Conservation (phyloP, 2,329 filamentous ascomycete genomes). For the Seiridium unicorne region DNA sequence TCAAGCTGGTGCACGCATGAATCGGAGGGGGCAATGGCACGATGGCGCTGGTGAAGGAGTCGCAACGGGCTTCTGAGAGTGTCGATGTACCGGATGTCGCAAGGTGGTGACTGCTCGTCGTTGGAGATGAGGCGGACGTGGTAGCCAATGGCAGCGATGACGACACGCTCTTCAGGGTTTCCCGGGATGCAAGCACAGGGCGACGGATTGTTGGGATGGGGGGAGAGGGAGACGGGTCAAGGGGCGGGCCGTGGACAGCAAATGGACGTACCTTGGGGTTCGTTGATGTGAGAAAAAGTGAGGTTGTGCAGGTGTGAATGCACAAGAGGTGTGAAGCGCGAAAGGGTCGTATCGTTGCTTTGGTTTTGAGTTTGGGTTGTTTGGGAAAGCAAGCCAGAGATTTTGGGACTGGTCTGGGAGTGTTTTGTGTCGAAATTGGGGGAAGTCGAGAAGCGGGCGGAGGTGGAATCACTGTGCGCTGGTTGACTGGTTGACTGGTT, state of each 20-base stretch:
- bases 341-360: slow-evolving; percentile 14
- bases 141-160: slow-evolving; percentile 7
- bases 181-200: slow-evolving; percentile 8
- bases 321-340: slow-evolving; percentile 21
- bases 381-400: slow-evolving; percentile 18
- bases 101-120: slow-evolving; percentile 17
- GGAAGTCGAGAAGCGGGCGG: slow-evolving; percentile 5
- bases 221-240: slow-evolving; percentile 3
- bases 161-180: slow-evolving; percentile 5
- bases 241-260: neutral
- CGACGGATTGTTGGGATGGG: neutral
- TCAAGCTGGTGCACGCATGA: slow-evolving; percentile 23
- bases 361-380: slow-evolving; percentile 21
- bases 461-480: neutral
- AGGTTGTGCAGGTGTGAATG: slow-evolving; percentile 18
- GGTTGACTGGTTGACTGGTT: no score
- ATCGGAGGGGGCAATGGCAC: slow-evolving; percentile 13
- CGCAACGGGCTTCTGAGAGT: slow-evolving; percentile 23
- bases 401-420: slow-evolving; percentile 17
- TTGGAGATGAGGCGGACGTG: slow-evolving; percentile 28
- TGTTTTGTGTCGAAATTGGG: slow-evolving; percentile 16
- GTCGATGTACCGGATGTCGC: slow-evolving; percentile 18
- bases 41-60: slow-evolving; percentile 13
- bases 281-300: slow-evolving; percentile 17
- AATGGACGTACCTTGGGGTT: slow-evolving; percentile 18